Evolutionary conservation across 768 basidiomycete genomes (phyloP).

Genomic region (Suillus bovinus): DNA sequence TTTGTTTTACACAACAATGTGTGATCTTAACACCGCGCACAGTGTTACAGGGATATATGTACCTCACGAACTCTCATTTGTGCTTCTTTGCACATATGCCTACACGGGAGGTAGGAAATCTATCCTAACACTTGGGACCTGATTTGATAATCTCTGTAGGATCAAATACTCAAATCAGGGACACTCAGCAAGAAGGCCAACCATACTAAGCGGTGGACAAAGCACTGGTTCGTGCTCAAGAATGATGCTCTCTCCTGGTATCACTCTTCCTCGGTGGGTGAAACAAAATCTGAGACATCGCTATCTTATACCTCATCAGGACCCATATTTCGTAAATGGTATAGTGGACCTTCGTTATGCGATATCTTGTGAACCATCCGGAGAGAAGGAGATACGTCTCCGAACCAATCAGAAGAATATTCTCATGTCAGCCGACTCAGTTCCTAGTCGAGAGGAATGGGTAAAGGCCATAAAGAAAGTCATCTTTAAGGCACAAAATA

Average conservation of each 20-base stretch:
- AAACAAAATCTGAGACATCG: background rate
- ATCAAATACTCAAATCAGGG: constrained; percentile 91
- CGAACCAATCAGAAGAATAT: constrained; percentile 81
- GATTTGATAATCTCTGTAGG: constrained; percentile 45
- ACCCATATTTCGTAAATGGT: constrained; percentile 97
- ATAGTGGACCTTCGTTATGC: constrained; percentile 95
- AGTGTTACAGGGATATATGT: constrained; percentile 98
- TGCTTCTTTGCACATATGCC: constrained; percentile 99
- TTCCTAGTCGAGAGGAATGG: constrained; percentile 90
- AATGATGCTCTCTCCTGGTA: constrained; percentile 98
- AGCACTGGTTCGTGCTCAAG: constrained; percentile 96
- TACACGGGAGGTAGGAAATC: constrained; percentile 66
- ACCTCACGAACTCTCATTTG: constrained; percentile 87
- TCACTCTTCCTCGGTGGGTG: constrained; percentile 77
- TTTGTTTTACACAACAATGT: background rate
- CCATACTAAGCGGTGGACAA: constrained; percentile 88
- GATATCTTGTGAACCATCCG: constrained; percentile 79
- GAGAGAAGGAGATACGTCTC: constrained; percentile 79
- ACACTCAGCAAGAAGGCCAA: constrained; percentile 85
- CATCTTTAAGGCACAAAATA: constrained; percentile 95
- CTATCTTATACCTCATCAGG: constrained; percentile 45
- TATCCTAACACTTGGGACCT: background rate
- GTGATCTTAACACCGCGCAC: constrained; percentile 13
- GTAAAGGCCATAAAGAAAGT: constrained; percentile 92
- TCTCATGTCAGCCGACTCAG: constrained; percentile 72